Conservation (phyloP, 176 grass and related monocot genomes). For the Hordeum marinum region DNA sequence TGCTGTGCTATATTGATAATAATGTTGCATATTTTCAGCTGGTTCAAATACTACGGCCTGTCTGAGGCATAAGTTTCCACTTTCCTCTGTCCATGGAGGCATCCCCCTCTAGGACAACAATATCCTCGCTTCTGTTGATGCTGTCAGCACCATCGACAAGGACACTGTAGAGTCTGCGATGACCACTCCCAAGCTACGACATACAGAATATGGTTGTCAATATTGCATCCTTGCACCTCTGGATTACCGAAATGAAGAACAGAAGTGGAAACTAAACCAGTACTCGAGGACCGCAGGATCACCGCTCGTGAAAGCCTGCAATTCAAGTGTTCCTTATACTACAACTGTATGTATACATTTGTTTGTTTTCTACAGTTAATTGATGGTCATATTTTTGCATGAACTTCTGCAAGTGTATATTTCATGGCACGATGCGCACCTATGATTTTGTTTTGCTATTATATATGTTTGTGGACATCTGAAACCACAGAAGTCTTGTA, state of each 20-base stretch:
- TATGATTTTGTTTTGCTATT: not conserved
- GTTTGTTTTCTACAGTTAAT: not conserved
- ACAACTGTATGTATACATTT: not conserved
- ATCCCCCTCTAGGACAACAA: not conserved
- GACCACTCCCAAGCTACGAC: conserved; percentile 34
- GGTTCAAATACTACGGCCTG: not conserved
- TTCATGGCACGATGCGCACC: not conserved
- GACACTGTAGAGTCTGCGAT: conserved; percentile 1
- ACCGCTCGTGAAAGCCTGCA: not conserved
- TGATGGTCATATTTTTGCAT: not conserved
- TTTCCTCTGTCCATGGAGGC: not conserved
- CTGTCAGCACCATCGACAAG: not conserved
- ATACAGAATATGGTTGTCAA: conserved; percentile 41
- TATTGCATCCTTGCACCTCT: conserved; percentile 47
- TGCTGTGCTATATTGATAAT: not conserved
- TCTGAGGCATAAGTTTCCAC: not conserved
- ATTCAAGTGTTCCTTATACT: conserved; percentile 5
- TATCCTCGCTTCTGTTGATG: not conserved
- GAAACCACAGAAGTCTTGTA: not conserved
- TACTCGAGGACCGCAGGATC: not conserved
- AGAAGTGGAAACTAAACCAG: not conserved
- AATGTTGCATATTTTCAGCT: not conserved
- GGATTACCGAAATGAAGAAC: conserved; percentile 43
- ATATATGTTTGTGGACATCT: conserved; percentile 21
- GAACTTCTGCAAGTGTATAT: not conserved